These are phyloP conservation scores for Gloeophyllum trabeum DNA, from an alignment of 768 basidiomycete genomes.

Conservation along the genomic window DNA sequence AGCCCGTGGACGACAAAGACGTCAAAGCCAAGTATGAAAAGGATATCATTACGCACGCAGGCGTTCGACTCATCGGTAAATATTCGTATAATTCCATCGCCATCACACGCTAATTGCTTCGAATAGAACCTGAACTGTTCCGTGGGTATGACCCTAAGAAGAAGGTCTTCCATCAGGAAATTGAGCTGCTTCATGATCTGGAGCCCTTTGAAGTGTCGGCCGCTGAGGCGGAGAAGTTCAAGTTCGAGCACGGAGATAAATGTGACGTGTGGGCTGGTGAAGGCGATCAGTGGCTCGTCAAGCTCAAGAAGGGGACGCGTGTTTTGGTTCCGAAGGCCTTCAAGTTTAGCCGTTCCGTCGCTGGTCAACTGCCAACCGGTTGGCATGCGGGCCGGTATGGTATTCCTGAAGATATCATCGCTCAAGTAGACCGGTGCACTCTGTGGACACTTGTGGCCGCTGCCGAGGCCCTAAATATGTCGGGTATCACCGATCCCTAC, in stretches of 20 bases:
- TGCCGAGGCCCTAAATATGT: conserved; percentile 92
- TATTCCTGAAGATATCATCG: conserved; percentile 91
- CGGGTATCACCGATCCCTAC: conserved; percentile 96
- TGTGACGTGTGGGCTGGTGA: conserved; percentile 91
- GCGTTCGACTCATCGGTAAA: conserved; percentile 89
- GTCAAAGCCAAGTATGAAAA: conserved; percentile 90
- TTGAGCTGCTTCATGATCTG: conserved; percentile 92
- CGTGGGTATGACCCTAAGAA: conserved; percentile 96
- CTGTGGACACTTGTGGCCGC: conserved; percentile 94
- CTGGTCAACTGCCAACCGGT: conserved; percentile 93
- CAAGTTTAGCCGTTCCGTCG: conserved; percentile 88
- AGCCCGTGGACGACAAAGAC: conserved; percentile 97
- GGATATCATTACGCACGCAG: conserved; percentile 83
- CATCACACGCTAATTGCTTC: neutral
- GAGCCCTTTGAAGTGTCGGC: conserved; percentile 92
- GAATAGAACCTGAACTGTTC: conserved; percentile 90
- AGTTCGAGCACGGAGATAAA: conserved; percentile 92
- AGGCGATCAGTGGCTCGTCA: conserved; percentile 94
- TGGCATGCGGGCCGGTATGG: conserved; percentile 97
- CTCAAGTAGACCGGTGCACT: conserved; percentile 86
- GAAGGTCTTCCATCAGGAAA: conserved; percentile 95
- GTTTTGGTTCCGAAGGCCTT: conserved; percentile 91
- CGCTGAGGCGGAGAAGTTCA: conserved; percentile 89
- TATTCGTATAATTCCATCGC: neutral
- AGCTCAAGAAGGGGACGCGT: conserved; percentile 96